Conservation (phyloP, 768 basidiomycete genomes). For the Auriscalpium microsporum region DNA sequence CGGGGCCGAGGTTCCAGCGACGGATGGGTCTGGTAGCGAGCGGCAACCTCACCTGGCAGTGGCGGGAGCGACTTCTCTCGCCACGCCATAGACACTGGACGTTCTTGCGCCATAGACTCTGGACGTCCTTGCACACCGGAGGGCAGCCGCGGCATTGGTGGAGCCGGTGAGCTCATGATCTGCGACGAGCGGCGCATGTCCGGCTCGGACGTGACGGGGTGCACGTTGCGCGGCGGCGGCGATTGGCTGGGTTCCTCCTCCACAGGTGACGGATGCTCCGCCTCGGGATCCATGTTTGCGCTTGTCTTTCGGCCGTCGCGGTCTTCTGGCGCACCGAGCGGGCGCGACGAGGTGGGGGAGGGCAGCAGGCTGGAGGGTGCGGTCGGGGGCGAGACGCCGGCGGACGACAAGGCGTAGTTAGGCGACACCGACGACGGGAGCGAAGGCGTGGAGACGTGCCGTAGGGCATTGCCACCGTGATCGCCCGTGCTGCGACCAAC, state of each 20-base stretch:
- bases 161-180: conserved; percentile 13
- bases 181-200: conserved; percentile 42
- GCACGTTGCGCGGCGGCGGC: conserved; percentile 25
- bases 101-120: conserved; percentile 16
- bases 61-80: conserved; percentile 77
- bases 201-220: conserved; percentile 52
- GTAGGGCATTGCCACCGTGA: conserved; percentile 35
- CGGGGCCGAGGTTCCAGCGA: conserved; percentile 45
- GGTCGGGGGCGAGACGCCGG: conserved; percentile 66
- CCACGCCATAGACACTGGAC: conserved; percentile 21
- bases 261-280: conserved; percentile 24
- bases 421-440: conserved; percentile 52
- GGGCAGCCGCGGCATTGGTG: conserved; percentile 15
- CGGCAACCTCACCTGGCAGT: conserved; percentile 42
- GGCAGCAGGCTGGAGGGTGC: conserved; percentile 69
- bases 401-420: conserved; percentile 43
- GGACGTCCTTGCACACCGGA: conserved; percentile 1
- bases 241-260: conserved; percentile 8
- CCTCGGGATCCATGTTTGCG: conserved; percentile 33
- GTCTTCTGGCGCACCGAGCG: conserved; percentile 43
- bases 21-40: conserved; percentile 20
- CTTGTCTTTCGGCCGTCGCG: conserved; percentile 36
- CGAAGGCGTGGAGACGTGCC: conserved; percentile 65
- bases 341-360: conserved; percentile 70
- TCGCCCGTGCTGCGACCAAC: conserved; percentile 53